Evolutionary conservation across 139 green algal genomes (phyloP), one percentile per base, ranked within the genome.

Genomic region (Mesotaenium endlicherianum): DNA sequence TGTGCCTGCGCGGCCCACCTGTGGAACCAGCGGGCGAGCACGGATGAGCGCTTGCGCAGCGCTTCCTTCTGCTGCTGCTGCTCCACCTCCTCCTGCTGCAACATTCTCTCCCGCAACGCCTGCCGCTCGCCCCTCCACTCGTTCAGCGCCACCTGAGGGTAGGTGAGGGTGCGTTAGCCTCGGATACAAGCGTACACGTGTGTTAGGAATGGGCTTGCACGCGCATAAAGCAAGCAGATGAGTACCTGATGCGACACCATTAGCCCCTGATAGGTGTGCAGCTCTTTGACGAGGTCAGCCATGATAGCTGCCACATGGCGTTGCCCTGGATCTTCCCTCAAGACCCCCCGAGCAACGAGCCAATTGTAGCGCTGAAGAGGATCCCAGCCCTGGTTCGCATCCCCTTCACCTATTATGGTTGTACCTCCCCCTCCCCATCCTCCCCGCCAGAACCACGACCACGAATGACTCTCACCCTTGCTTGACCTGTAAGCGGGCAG

Each of bases 31-130:
- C 70, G 14, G 20, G 70, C n/a, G 70, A 78, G 31, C 4, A 6
- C n/a, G 60, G 41, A 38, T 72, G 8, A 31, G 41, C 20, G 38
- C 36, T n/a, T 6, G 45, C 47, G 41, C 20, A 5, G 70, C 11
- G 39, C 41, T 69, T 6, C 14, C 8, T 31, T 49, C 6, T 4
- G 41, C 30, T 5, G 14, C 47, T n/a, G 11, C 31, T 72, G 31
- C 57, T 6, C 31, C 74, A 68, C 74, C 43, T 6, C 4, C 74
- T 71, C 74, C 74, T 78, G 26, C 31, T 45, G 30, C 31, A 78
- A n/a, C 70, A 78, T 49, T 6, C 47, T n/a, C 31, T 34, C 6
- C 47, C 70, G 70, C 70, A 78, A 6, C 16, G 4, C 30, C 31
- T 49, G 38, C n/a, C 70, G 34, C 16, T 78, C 20, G 30, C 3